Evolutionary conservation across 495 filamentous ascomycete genomes (phyloP), one percentile per base, ranked within the genome.

Genomic region (Polyplosphaeria fusca): DNA sequence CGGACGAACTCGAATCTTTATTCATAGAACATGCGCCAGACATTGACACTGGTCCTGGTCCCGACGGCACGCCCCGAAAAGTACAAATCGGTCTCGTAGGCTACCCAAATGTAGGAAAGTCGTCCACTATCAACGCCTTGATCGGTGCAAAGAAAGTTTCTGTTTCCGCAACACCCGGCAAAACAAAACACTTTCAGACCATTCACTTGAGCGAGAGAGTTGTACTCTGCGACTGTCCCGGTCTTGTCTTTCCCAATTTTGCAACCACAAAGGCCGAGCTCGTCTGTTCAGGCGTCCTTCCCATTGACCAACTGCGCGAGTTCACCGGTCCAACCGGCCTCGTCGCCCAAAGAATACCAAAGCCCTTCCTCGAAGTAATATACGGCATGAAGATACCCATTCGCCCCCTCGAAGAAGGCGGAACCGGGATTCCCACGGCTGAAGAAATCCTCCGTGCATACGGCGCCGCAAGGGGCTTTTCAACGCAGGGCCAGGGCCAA

Each of bases 161-260:
- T 1, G 94, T 99, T 37, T 97, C 94, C 35, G 84, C 92, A 24
- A 99, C 94, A 1, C 94, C 94, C 4, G 94, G 94, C 53, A 99
- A 97, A 73, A 99, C 94, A 9, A 99, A 99, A 75, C 94, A 99
- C 67, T 99, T 99, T 76, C 94, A 99, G 70, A 99, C 94, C 16
- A 90, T 99, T 60, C 92, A 95, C 70, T 79, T 97, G 43, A 91
- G 87, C 58, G 85, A 91, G 14, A 79, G 84, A 58, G 88, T 97
- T 60, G 81, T 96, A 61, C 79, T 99, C 19, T 97, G 94, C 74
- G 94, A 99, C 83, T 99, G 94, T 66, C 94, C 94, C 25, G 94
- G 94, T 81, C 84, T 99, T 19, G 94, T 99, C 1, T 97, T 99
- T 73, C 91, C 94, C 54, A 96, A 97, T 71, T 99, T 97, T 64